Conservation (phyloP, 2,329 filamentous ascomycete species). For the Colletotrichum sp. region DNA sequence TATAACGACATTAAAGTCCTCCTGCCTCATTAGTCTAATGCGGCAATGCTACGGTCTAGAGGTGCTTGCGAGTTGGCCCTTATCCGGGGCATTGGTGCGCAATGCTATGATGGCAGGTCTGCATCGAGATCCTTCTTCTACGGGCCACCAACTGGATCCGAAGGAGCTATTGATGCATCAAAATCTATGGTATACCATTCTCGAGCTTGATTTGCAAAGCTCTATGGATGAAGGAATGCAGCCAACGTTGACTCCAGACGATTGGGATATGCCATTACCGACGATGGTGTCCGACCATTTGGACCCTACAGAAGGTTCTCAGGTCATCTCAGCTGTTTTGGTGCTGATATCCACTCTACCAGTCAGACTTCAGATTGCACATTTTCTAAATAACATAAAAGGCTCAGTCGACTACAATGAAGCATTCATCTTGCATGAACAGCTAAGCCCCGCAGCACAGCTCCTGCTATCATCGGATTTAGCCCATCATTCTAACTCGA, state of each 20-base stretch:
- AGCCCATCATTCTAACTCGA: background rate
- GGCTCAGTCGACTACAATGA: background rate
- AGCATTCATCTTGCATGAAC: background rate
- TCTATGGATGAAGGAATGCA: background rate
- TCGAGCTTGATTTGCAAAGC: background rate
- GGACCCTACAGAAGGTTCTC: background rate
- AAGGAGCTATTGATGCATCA: background rate
- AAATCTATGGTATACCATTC: background rate
- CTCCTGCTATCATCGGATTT: background rate
- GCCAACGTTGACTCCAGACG: background rate
- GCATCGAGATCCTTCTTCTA: background rate
- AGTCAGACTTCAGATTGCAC: background rate
- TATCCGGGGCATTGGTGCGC: background rate
- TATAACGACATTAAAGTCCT: background rate
- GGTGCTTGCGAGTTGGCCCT: background rate
- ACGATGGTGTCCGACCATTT: background rate
- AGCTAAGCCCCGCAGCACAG: background rate
- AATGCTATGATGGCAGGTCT: background rate
- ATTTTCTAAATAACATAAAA: background rate
- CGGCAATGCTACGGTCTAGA: background rate
- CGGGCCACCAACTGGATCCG: background rate
- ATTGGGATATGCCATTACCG: background rate
- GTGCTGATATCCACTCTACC: background rate
- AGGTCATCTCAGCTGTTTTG: background rate
- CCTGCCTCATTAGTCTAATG: background rate